A percentile compares a stretch with the other conserved stretches of the same genome.
Evolutionary conservation across 208 protist genomes (phyloP).

Genomic region (Acanthamoeba sp.): DNA sequence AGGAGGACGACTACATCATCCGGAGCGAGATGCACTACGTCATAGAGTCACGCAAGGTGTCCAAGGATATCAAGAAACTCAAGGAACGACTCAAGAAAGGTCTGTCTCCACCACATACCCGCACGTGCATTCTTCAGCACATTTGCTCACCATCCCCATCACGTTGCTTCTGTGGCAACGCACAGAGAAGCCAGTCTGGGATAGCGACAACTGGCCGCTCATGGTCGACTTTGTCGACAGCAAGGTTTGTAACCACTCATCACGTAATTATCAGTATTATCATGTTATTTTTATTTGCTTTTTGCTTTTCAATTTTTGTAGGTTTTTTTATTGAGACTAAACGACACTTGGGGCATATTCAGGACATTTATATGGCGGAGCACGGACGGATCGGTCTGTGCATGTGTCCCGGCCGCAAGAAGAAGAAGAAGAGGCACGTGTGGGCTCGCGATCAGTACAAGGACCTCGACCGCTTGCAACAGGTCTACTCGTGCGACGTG

Average conservation of each 20-base stretch:
- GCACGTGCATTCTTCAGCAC: neutral
- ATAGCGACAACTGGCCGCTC: slow-evolving; percentile 37
- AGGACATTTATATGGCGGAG: slow-evolving; percentile 48
- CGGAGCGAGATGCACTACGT: slow-evolving; percentile 20
- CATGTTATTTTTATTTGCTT: too few species aligned
- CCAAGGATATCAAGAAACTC: slow-evolving; percentile 19
- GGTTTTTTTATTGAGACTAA: neutral
- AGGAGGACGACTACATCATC: slow-evolving; percentile 46
- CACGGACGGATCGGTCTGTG: slow-evolving; percentile 42
- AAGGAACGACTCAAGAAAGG: slow-evolving; percentile 42
- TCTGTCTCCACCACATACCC: neutral
- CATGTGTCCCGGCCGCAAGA: slow-evolving; percentile 69
- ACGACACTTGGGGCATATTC: neutral
- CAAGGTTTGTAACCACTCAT: neutral
- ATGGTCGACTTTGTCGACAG: slow-evolving; percentile 14
- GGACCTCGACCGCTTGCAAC: slow-evolving; percentile 59
- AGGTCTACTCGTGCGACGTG: slow-evolving; percentile 67
- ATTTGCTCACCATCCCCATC: too few species aligned
- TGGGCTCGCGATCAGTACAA: slow-evolving; percentile 47
- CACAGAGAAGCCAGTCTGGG: slow-evolving; percentile 26
- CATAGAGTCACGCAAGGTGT: slow-evolving; percentile 14
- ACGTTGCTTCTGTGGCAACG: too few species aligned
- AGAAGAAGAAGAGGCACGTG: slow-evolving; percentile 61
- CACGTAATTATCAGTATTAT: too few species aligned
- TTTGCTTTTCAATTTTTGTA: too few species aligned